Conservation (phyloP, 345 rosid genomes). For the Rhodamnia argentea region DNA sequence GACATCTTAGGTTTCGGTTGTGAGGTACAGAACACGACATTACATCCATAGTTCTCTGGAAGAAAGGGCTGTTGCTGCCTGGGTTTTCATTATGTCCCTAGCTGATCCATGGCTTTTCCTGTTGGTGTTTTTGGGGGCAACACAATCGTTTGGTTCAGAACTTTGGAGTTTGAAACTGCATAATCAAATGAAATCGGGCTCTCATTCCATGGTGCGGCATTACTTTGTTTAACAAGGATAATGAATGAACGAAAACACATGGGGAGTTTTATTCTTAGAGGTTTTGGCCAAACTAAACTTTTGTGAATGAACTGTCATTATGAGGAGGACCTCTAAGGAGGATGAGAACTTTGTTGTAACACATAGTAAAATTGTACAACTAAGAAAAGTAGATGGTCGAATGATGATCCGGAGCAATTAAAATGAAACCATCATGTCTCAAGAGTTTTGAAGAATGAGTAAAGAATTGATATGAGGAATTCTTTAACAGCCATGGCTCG, state of each 20-base stretch:
- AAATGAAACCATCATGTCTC: too few species aligned
- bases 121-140: background rate
- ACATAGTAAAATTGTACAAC: background rate
- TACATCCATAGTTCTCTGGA: background rate
- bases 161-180: background rate
- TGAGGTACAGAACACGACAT: background rate
- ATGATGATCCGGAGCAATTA: too few species aligned
- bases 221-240: background rate
- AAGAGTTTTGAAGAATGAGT: too few species aligned
- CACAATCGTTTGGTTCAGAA: background rate
- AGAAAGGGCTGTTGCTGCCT: too few species aligned
- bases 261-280: too few species aligned
- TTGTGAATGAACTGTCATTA: background rate
- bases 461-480: too few species aligned
- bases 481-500: too few species aligned
- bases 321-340: background rate
- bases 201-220: background rate
- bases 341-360: background rate
- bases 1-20: background rate
- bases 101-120: background rate
- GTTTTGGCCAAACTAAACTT: too few species aligned
- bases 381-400: background rate
- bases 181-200: background rate
- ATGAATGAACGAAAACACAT: background rate
- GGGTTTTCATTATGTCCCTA: too few species aligned